Conservation (phyloP, 768 basidiomycete species). For the Russula dissimulans region DNA sequence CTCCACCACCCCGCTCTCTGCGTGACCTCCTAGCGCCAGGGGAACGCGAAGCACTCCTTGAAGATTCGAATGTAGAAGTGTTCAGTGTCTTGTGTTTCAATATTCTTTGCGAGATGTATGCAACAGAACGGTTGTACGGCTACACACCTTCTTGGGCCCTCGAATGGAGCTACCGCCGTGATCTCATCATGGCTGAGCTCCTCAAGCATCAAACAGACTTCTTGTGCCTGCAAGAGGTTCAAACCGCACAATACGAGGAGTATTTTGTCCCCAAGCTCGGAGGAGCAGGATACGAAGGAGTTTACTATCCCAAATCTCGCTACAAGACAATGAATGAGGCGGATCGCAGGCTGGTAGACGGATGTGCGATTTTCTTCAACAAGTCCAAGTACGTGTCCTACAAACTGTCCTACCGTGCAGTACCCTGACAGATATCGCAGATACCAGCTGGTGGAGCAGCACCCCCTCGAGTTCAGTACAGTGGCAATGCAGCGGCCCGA, state of each 20-base stretch:
- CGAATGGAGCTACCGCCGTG: constrained; percentile 90
- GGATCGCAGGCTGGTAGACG: constrained; percentile 85
- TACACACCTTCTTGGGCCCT: constrained; percentile 98
- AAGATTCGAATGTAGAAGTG: constrained; percentile 63
- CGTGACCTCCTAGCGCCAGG: constrained; percentile 47
- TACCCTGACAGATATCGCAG: constrained; percentile 31
- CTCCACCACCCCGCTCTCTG: constrained; percentile 79
- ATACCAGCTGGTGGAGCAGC: constrained; percentile 88
- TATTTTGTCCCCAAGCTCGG: constrained; percentile 72
- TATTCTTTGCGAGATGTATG: constrained; percentile 86
- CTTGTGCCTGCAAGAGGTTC: constrained; percentile 92
- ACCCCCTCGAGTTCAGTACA: constrained; percentile 87
- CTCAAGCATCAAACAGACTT: constrained; percentile 78
- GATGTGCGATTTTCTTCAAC: constrained; percentile 96
- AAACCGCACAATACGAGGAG: constrained; percentile 85
- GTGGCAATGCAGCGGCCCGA: constrained; percentile 89
- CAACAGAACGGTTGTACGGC: constrained; percentile 82
- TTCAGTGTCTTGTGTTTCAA: constrained; percentile 86
- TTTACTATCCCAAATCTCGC: constrained; percentile 85
- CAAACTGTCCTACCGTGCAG: background rate
- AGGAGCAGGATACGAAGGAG: constrained; percentile 78
- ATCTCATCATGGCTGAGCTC: constrained; percentile 78
- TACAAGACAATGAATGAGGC: constrained; percentile 87
- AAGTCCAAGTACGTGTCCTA: constrained; percentile 59
- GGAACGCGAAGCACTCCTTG: constrained; percentile 48